Evolutionary conservation across 2,329 filamentous ascomycete genomes (phyloP).

Genomic region (Scedosporium dehoogii): DNA sequence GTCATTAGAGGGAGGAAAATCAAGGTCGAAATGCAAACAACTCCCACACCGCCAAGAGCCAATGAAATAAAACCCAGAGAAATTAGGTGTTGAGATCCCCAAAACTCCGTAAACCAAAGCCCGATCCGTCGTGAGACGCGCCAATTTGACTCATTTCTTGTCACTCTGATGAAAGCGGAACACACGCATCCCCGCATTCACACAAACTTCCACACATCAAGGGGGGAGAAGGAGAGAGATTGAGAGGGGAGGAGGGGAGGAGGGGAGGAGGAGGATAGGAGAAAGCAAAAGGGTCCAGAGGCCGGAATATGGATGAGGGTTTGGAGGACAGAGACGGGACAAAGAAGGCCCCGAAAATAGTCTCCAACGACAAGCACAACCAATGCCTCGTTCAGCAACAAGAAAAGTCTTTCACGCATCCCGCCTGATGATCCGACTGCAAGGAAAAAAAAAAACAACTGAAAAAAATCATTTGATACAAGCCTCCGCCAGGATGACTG

Average conservation of each 20-base stretch:
- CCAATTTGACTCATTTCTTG: constrained; percentile 1
- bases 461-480: constrained; percentile 4
- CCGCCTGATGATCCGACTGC: not conserved
- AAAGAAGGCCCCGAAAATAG: not conserved
- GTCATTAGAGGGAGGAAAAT: not conserved
- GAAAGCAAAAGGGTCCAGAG: not conserved
- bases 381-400: not conserved
- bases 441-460: not conserved
- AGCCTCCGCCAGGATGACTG: constrained; percentile 1
- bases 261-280: not conserved
- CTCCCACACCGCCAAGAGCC: not conserved
- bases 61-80: not conserved
- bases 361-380: not conserved
- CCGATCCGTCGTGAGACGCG: not conserved
- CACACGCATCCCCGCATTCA: not conserved
- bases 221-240: not conserved
- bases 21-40: not conserved
- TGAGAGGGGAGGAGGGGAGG: not conserved
- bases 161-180: not conserved
- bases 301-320: not conserved
- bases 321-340: not conserved
- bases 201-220: not conserved
- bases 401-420: constrained; percentile 2
- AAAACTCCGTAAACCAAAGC: constrained; percentile 1
- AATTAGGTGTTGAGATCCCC: not conserved